A percentile compares a stretch with the other conserved stretches of the same genome.
phyloP scores from a whole-genome alignment of 305 asterid species.

The Fraxinus velutina region DNA sequence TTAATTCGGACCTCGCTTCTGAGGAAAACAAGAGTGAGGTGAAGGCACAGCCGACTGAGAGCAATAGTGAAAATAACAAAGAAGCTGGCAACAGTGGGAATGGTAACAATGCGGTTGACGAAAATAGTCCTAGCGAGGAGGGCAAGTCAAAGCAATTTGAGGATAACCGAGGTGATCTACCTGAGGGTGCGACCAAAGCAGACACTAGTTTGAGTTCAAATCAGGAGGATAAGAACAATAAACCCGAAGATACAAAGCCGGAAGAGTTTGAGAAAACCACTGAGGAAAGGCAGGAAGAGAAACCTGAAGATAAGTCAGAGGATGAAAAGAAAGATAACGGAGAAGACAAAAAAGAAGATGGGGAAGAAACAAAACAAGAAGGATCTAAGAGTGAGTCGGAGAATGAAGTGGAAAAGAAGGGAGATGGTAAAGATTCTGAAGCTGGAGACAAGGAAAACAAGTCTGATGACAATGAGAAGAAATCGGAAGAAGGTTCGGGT shows the following conservation, averaged over 20 bases:
- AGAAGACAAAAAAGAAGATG: conserved; percentile 31
- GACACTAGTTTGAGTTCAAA: conserved; percentile 38
- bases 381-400: conserved; percentile 2
- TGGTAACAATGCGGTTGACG: conserved; percentile 24
- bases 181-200: conserved; percentile 75
- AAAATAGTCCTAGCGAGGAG: conserved; percentile 32
- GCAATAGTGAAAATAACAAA: conserved; percentile 28
- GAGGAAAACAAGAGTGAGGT: conserved; percentile 53
- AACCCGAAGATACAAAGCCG: conserved; percentile 27
- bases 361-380: neutral
- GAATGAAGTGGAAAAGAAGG: conserved; percentile 20
- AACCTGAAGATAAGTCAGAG: conserved; percentile 7
- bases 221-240: conserved; percentile 40
- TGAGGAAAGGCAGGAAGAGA: conserved; percentile 35
- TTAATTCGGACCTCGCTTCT: conserved; percentile 39
- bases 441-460: conserved; percentile 31
- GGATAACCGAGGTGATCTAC: conserved; percentile 80
- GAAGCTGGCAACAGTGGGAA: conserved; percentile 34
- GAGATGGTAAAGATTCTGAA: conserved; percentile 37
- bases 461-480: conserved; percentile 31
- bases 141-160: conserved; percentile 70
- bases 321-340: conserved; percentile 33
- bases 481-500: conserved; percentile 31
- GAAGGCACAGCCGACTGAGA: conserved; percentile 37
- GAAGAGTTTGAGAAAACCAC: conserved; percentile 28